Percentiles rank a stretch among this genome's conserved stretches.
Evolutionary conservation across 2,329 filamentous ascomycete species (phyloP).

Genomic region (Botrytis fabae): DNA sequence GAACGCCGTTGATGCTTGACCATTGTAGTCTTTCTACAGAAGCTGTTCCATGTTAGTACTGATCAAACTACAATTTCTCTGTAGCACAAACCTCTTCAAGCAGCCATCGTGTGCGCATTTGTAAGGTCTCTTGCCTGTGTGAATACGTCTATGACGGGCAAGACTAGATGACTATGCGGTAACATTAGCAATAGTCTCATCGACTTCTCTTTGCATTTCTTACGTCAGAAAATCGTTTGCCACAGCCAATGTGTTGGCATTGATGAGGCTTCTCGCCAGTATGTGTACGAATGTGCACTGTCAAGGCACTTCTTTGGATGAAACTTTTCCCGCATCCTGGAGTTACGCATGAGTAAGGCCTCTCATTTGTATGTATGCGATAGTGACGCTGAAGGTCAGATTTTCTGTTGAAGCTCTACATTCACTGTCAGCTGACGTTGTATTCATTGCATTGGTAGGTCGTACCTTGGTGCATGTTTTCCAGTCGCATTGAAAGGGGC

Average conservation of each 20-base stretch:
- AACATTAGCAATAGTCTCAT: constrained; percentile 26
- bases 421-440: constrained; percentile 21
- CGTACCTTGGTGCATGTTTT: constrained; percentile 61
- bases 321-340: constrained; percentile 68
- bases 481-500: constrained; percentile 66
- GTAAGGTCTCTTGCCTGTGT: constrained; percentile 70
- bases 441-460: neutral
- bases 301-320: constrained; percentile 69
- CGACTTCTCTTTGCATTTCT: neutral
- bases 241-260: constrained; percentile 64
- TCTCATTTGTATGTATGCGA: constrained; percentile 70
- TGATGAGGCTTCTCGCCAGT: constrained; percentile 72
- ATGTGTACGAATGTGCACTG: constrained; percentile 69
- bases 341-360: constrained; percentile 62
- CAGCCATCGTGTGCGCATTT: constrained; percentile 53
- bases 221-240: constrained; percentile 68
- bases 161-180: constrained; percentile 41
- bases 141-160: constrained; percentile 62
- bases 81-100: constrained; percentile 39
- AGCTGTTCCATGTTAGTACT: constrained; percentile 47
- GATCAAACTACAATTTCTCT: neutral
- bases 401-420: constrained; percentile 70
- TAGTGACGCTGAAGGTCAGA: constrained; percentile 70
- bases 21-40: constrained; percentile 72
- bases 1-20: constrained; percentile 65